Evolutionary conservation across 148 eudicot genomes (phyloP), one percentile per base, ranked within the genome.

Genomic region (Rhododendron simsii): DNA sequence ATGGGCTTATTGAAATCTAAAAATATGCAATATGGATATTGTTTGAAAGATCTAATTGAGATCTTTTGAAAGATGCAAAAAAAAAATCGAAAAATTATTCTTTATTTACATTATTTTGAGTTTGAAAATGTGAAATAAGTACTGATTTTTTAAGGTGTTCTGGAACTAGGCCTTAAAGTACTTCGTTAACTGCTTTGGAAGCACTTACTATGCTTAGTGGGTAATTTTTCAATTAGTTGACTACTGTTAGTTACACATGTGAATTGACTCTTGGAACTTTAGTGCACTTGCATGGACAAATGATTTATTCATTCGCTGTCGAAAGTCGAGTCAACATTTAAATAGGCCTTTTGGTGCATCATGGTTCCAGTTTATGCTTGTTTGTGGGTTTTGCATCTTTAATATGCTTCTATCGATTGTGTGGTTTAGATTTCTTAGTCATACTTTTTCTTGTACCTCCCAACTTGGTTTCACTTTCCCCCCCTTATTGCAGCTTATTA

Each of bases 401-500:
- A 48, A 45, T 15, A 37, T 35, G 30, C 69, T 33, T 81, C 45
- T 55, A 20, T 53, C 15, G 7, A 20, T 81, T 12, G 21, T 2
- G 7, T 16, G 26, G 13, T 37, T 21, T 39, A 26, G 33, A 11
- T 23, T 59, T 82, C 10, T 4, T 78, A 11, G 81, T 51, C 6
- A 20, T 79, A 78, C 81, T 45, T 5, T 5, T 51, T 33, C 41
- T 16, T 15, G 23, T 55, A 41, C 48, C 53, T 63, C 55, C 28
- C 4, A 21, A 33, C 73, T 21, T 20, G 57, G 21, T 35, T 78
- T 74, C 15, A 33, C 74, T 35, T 15, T 47, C 76, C 53, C 41
- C n/a, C 53, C 26, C 65, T 41, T 53, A 3, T 71, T 89, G 87
- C 98, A 98, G 99, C 95, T 98, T 85, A 90, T 93, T 87, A 95